Conservation (phyloP, 257 asterid genomes). For the Gardenia jasminoides region DNA sequence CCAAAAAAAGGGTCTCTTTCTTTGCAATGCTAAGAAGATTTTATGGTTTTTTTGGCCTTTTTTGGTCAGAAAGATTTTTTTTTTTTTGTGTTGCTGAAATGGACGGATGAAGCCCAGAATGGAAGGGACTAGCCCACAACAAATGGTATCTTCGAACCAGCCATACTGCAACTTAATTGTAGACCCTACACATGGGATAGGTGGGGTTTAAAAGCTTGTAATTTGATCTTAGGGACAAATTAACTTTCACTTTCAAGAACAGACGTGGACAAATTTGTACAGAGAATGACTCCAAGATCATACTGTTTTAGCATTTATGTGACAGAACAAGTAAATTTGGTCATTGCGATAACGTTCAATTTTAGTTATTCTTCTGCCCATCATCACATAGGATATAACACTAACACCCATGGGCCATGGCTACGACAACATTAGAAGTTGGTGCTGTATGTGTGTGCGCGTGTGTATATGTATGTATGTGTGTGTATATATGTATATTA, state of each 20-base stretch:
- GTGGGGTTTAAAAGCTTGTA: background rate
- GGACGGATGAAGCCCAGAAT: background rate
- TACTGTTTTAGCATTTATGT: background rate
- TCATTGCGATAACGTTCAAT: background rate
- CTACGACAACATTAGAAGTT: background rate
- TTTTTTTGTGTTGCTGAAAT: too few relatives aligned
- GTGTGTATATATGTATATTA: too few relatives aligned
- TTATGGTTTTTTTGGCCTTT: too few relatives aligned
- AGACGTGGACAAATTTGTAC: background rate
- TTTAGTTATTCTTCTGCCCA: too few relatives aligned
- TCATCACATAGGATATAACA: background rate
- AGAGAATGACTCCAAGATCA: background rate
- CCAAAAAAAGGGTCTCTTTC: too few relatives aligned
- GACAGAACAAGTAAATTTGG: background rate
- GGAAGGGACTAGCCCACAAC: background rate
- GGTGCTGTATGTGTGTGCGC: too few relatives aligned
- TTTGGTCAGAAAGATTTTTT: too few relatives aligned
- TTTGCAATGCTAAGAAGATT: too few relatives aligned
- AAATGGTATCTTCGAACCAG: background rate
- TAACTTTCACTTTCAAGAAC: background rate
- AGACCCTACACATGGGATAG: too few relatives aligned
- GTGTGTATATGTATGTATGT: too few relatives aligned
- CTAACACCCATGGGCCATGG: too few relatives aligned
- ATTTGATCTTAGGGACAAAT: background rate
- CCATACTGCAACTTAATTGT: background rate